Evolutionary conservation across 176 grass and related monocot genomes (phyloP).

Genomic region (Zoysia japonica): DNA sequence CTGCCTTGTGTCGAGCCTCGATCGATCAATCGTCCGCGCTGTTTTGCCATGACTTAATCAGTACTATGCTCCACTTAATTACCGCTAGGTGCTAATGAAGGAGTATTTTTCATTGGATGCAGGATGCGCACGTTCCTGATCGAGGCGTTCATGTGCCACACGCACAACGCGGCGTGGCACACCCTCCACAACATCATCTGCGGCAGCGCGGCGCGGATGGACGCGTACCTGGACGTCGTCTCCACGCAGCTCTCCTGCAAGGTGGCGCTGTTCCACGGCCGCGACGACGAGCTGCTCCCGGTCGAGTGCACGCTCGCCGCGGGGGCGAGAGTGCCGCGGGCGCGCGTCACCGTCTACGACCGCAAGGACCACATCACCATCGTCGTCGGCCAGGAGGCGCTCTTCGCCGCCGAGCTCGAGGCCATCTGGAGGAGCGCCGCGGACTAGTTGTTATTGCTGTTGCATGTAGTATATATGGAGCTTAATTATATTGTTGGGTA

Average conservation of each 20-base stretch:
- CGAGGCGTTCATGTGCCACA: conserved; percentile 95
- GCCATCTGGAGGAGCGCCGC: conserved; percentile 61
- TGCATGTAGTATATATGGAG: background rate
- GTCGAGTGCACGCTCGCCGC: conserved; percentile 68
- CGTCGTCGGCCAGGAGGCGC: conserved; percentile 71
- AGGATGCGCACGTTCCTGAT: conserved; percentile 81
- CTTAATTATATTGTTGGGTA: background rate
- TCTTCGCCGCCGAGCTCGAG: conserved; percentile 90
- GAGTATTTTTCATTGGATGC: background rate
- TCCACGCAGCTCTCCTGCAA: conserved; percentile 51
- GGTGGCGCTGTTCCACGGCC: conserved; percentile 75
- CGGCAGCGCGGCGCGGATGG: conserved; percentile 65
- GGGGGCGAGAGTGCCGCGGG: conserved; percentile 54
- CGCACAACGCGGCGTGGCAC: conserved; percentile 98
- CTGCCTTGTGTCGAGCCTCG: too few relatives aligned
- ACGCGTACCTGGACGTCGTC: conserved; percentile 66
- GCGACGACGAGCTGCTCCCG: conserved; percentile 85
- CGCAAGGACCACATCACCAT: conserved; percentile 90
- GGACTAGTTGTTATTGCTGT: background rate
- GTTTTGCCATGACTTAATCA: too few relatives aligned
- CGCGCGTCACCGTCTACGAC: conserved; percentile 67
- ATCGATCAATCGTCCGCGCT: too few relatives aligned
- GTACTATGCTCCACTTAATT: too few relatives aligned
- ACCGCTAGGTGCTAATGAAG: background rate
- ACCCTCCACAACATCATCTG: conserved; percentile 99